Evolutionary conservation across 2,329 filamentous ascomycete species (phyloP), one percentile per base, ranked within the genome.

Genomic region (Trichothecium sympodiale): DNA sequence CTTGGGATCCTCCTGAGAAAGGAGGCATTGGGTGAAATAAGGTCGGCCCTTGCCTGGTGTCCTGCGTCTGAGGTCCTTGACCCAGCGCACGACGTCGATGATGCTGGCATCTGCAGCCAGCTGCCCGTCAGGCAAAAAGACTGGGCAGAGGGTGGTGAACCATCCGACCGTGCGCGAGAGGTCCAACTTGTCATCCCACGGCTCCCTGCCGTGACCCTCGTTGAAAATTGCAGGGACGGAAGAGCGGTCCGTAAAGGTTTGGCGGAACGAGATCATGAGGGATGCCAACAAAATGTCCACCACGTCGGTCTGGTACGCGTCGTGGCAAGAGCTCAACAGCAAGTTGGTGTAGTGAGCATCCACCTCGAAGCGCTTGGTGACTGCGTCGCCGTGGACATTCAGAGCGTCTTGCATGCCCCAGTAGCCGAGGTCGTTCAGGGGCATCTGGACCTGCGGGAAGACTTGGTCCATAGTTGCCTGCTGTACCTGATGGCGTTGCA

Each of bases 151-250:
- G 0, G 60, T 60, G 1, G 64, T 65, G 37, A 67, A 67, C 63
- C 63, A 67, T 4, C 64, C 64, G 1, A 67, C 56, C 0, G 60
- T 65, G 2, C 49, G 41, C 0, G 61, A 59, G 2, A 59, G 41
- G 33, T 66, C 55, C 32, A 56, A 33, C 5, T 34, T 29, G 5
- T 43, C 28, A 32, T 46, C 40, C 48, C 47, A 54, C 1, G 52
- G 30, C 23, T 66, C 61, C 7, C 64, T 51, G 2, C 62, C 64
- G 17, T 67, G 62, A 0, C 56, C 53, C 38, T 66, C 62, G 28
- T 49, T 55, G 43, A 60, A 65, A 1, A 66, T 41, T 3, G 49
- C 42, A 2, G 62, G 61, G 0, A 47, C 15, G 1, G 43, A n/a
- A 44, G 28, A 18, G 4, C 61, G 52, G 27, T 59, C 52, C 0